Conservation (phyloP, 768 basidiomycete species). For the Trametes meyenii region DNA sequence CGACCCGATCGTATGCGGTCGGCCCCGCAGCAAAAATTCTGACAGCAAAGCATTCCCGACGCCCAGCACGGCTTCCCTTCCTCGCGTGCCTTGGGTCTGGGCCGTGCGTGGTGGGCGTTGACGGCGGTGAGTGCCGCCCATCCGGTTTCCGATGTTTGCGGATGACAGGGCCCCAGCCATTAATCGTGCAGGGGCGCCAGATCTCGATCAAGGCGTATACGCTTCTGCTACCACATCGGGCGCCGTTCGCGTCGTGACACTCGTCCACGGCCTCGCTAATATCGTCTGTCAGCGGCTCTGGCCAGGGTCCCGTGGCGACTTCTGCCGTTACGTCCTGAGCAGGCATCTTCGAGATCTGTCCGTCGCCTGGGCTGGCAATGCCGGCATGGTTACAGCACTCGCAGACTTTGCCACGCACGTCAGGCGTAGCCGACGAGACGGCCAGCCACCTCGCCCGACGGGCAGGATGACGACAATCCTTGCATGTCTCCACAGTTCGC, state of each 20-base stretch:
- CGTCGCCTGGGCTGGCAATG: no score
- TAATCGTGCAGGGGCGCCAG: background rate
- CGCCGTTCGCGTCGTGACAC: background rate
- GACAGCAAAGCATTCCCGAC: background rate
- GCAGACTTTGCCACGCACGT: no score
- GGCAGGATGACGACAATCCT: background rate
- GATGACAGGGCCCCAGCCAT: background rate
- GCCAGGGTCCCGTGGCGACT: no score
- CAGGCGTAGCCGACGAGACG: no score
- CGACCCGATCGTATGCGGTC: background rate
- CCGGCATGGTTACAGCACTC: no score
- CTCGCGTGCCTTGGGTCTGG: background rate
- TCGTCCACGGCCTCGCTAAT: background rate
- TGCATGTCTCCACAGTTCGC: background rate
- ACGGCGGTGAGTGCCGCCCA: background rate
- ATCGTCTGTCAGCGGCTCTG: no score
- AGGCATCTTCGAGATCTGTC: no score
- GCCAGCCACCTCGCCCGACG: background rate
- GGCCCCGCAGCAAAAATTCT: background rate
- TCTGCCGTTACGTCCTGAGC: no score
- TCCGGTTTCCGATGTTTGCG: conserved; percentile 14
- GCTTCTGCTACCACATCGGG: background rate
- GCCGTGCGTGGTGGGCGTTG: background rate
- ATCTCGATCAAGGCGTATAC: background rate
- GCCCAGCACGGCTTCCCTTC: background rate